Evolutionary conservation across 1,284 basidiomycete species (phyloP).

Genomic region (Phellopilus nigrolimitatus): DNA sequence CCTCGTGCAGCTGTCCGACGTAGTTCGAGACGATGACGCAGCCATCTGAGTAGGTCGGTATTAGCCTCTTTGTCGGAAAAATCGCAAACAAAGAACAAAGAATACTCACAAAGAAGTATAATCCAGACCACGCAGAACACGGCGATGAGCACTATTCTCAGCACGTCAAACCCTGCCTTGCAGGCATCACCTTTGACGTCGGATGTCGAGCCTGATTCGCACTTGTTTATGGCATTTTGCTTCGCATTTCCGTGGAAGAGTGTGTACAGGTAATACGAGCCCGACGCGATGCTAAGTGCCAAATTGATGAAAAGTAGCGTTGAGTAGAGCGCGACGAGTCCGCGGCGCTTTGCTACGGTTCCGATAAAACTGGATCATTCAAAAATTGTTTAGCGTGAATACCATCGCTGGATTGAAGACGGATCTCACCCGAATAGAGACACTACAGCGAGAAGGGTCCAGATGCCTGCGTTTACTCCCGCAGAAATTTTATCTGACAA

Average conservation of each 20-base stretch:
- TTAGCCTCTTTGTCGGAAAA: background rate
- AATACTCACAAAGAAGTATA: slow-evolving; percentile 44
- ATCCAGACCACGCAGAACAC: slow-evolving; percentile 42
- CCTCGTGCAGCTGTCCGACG: slow-evolving; percentile 42
- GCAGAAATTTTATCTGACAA: slow-evolving; percentile 40
- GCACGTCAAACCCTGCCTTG: slow-evolving; percentile 31
- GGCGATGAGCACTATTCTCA: slow-evolving; percentile 35
- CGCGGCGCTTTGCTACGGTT: slow-evolving; percentile 40
- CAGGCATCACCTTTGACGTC: slow-evolving; percentile 32
- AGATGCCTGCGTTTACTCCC: slow-evolving; percentile 43
- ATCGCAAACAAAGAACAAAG: background rate
- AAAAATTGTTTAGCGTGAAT: background rate
- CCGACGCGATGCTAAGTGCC: slow-evolving; percentile 40
- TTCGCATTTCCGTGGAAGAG: slow-evolving; percentile 38
- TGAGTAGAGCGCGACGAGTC: slow-evolving; percentile 45
- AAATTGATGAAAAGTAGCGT: slow-evolving; percentile 42
- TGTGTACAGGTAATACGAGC: slow-evolving; percentile 42
- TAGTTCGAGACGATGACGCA: slow-evolving; percentile 44
- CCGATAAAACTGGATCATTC: slow-evolving; percentile 41
- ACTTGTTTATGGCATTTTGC: slow-evolving; percentile 30
- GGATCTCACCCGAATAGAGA: slow-evolving; percentile 47
- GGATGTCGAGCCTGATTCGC: slow-evolving; percentile 32
- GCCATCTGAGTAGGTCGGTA: slow-evolving; percentile 29
- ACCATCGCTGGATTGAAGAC: slow-evolving; percentile 1
- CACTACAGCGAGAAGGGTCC: slow-evolving; percentile 42